These are phyloP conservation scores for Phytophthora rubi DNA, from an alignment of 352 stramenopile genomes.

Conservation along the genomic window DNA sequence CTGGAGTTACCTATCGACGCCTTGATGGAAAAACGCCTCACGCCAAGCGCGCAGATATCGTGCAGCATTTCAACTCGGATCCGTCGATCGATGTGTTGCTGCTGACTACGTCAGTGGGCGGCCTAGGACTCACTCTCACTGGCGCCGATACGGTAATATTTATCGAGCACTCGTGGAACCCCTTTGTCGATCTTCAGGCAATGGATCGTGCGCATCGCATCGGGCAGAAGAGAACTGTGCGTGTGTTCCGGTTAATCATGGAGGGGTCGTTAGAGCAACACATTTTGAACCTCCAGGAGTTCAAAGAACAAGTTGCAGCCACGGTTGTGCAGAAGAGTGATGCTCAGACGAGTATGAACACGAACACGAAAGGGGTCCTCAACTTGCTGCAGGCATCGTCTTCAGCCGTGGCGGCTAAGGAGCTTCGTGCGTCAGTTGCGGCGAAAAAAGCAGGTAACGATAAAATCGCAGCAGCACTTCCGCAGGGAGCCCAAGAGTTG, in stretches of 20 bases:
- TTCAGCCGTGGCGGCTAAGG: conserved; percentile 41
- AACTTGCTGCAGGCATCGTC: conserved; percentile 67
- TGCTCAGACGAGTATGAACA: conserved; percentile 62
- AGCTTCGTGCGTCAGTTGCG: conserved; percentile 23
- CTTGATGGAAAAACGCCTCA: conserved; percentile 92
- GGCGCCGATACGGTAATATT: conserved; percentile 98
- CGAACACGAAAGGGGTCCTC: conserved; percentile 70
- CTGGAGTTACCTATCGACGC: conserved; percentile 81
- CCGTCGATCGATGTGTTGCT: conserved; percentile 93
- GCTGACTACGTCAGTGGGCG: conserved; percentile 95
- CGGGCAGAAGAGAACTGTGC: conserved; percentile 71
- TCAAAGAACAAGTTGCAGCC: conserved; percentile 78
- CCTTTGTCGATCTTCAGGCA: conserved; percentile 94
- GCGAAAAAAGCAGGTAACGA: conserved; percentile 8
- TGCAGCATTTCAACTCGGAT: conserved; percentile 94
- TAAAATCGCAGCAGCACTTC: conserved; percentile 23
- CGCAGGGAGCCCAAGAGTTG: conserved; percentile 48
- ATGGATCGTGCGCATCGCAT: conserved; percentile 89
- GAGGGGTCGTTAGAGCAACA: conserved; percentile 77
- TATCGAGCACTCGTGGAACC: conserved; percentile 98
- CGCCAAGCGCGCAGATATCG: conserved; percentile 77
- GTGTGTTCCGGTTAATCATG: conserved; percentile 84
- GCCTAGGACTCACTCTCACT: conserved; percentile 97
- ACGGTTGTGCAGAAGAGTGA: conserved; percentile 66
- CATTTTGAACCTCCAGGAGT: conserved; percentile 79